phyloP scores from a whole-genome alignment of 805 yeast genomes.

The Metschnikowia proteae region DNA sequence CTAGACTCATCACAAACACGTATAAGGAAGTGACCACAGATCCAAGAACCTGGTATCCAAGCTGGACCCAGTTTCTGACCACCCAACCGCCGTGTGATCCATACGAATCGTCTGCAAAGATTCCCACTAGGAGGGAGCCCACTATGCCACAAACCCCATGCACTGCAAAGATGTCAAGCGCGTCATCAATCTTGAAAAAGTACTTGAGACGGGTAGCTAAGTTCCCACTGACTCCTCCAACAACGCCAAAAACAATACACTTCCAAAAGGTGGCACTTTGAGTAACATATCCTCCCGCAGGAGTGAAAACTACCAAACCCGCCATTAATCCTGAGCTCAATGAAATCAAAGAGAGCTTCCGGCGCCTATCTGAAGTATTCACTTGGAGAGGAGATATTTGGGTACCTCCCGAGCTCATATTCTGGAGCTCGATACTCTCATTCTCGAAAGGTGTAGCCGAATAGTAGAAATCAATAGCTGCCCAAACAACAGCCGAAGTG shows the following conservation, averaged over 20 bases:
- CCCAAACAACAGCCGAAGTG: constrained; percentile 36
- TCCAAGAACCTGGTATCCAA: constrained; percentile 40
- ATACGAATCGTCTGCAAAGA: constrained; percentile 33
- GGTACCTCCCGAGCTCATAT: not conserved
- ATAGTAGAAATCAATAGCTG: constrained; percentile 34
- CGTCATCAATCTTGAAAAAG: constrained; percentile 38
- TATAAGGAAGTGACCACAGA: constrained; percentile 32
- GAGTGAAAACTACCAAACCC: constrained; percentile 42
- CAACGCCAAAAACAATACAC: constrained; percentile 34
- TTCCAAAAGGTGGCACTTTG: constrained; percentile 38
- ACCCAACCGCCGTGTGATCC: constrained; percentile 41
- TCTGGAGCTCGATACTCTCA: constrained; percentile 2
- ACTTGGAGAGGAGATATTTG: not conserved
- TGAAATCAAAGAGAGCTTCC: constrained; percentile 35
- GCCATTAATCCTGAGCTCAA: constrained; percentile 40
- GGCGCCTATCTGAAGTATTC: constrained; percentile 11
- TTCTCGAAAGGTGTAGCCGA: constrained; percentile 37
- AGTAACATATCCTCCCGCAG: constrained; percentile 41
- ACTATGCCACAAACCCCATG: constrained; percentile 42
- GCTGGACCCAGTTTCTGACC: constrained; percentile 36
- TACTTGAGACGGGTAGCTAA: constrained; percentile 39
- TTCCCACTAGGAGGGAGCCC: constrained; percentile 39
- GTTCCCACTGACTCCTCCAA: constrained; percentile 37
- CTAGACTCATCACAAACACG: constrained; percentile 30
- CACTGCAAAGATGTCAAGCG: constrained; percentile 41